Conservation (phyloP, 148 eudicot species). For the Amaranthus cruentus region DNA sequence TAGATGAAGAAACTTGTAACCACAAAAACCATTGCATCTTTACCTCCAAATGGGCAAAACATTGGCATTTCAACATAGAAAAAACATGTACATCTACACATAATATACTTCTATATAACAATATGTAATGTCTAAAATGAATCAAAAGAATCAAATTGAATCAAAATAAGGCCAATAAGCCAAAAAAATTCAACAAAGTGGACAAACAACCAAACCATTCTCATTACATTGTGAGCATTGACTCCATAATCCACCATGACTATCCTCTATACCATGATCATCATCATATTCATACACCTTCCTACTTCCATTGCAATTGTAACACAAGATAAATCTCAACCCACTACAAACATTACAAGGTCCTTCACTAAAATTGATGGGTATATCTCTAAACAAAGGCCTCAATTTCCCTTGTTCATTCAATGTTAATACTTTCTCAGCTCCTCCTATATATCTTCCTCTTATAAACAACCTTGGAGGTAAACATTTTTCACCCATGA, state of each 20-base stretch:
- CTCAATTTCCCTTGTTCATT: slow-evolving; percentile 65
- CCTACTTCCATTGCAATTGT: slow-evolving; percentile 62
- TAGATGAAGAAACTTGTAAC: too few relatives aligned
- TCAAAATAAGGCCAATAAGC: neutral
- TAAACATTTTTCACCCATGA: slow-evolving; percentile 42
- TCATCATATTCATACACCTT: slow-evolving; percentile 30
- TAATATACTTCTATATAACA: neutral
- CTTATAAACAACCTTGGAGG: slow-evolving; percentile 74
- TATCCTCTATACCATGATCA: neutral
- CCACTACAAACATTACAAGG: slow-evolving; percentile 73
- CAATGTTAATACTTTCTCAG: slow-evolving; percentile 54
- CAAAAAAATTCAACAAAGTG: slow-evolving; percentile 40
- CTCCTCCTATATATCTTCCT: slow-evolving; percentile 85
- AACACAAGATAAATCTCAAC: slow-evolving; percentile 61
- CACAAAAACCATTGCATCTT: too few relatives aligned
- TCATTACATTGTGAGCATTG: slow-evolving; percentile 77
- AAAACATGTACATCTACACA: slow-evolving; percentile 7
- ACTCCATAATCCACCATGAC: slow-evolving; percentile 18
- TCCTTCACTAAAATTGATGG: slow-evolving; percentile 35
- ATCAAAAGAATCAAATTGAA: slow-evolving; percentile 1
- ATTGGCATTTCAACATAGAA: too few relatives aligned
- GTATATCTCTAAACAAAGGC: slow-evolving; percentile 50
- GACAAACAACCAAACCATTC: slow-evolving; percentile 84
- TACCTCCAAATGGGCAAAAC: too few relatives aligned
- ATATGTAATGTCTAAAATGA: neutral